Evolutionary conservation across 2,329 filamentous ascomycete species (phyloP).

Genomic region (Boeremia exigua): DNA sequence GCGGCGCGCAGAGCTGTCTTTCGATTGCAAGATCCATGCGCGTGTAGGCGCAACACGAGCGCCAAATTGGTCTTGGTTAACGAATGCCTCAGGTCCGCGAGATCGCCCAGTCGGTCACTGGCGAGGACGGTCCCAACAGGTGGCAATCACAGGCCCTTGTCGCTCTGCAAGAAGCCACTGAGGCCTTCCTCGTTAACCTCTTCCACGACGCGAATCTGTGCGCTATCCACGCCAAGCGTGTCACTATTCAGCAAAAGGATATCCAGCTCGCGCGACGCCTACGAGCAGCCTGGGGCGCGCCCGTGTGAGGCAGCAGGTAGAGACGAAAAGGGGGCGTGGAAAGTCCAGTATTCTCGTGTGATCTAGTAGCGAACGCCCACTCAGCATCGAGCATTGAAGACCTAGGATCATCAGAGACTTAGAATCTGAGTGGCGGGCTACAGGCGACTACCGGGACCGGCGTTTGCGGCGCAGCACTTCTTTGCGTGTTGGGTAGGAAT

Average conservation of each 20-base stretch:
- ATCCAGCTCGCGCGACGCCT: constrained; percentile 96
- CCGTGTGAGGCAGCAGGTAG: constrained; percentile 24
- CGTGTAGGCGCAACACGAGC: too few species aligned
- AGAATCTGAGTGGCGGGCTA: not conserved
- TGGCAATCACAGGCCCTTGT: constrained; percentile 99
- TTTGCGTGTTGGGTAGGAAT: constrained; percentile 1
- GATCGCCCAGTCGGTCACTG: constrained; percentile 75
- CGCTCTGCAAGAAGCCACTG: constrained; percentile 96
- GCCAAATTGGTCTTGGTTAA: not conserved
- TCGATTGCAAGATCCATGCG: too few species aligned
- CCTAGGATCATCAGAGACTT: too few species aligned
- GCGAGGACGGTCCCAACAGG: constrained; percentile 64
- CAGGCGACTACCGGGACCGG: not conserved
- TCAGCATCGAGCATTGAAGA: too few species aligned
- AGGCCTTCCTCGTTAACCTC: constrained; percentile 97
- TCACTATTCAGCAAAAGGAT: constrained; percentile 97
- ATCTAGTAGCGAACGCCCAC: not conserved
- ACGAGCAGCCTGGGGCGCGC: constrained; percentile 70
- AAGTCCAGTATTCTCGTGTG: not conserved
- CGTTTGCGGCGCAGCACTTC: constrained; percentile 10
- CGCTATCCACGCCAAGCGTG: constrained; percentile 98
- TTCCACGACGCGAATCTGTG: constrained; percentile 99
- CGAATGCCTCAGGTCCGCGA: constrained; percentile 52
- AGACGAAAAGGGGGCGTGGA: not conserved
- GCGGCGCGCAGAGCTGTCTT: not conserved